A percentile compares a stretch with the other conserved stretches of the same genome.
Conservation (phyloP, 2,329 filamentous ascomycete genomes). For the Trichoderma sp. region DNA sequence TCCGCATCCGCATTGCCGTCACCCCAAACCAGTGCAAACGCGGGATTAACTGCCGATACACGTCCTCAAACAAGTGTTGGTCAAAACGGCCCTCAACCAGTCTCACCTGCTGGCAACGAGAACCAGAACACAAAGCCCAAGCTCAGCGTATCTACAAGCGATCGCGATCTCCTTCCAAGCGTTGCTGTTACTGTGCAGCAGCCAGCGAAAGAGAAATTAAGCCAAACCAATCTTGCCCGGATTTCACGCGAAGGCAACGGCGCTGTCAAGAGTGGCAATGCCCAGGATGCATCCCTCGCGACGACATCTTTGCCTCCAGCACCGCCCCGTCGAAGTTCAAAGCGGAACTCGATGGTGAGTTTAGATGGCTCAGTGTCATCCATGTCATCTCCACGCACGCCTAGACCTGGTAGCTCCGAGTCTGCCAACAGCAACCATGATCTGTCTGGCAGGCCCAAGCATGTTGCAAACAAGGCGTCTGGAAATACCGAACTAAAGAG, state of each 20-base stretch:
- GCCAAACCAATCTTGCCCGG: neutral
- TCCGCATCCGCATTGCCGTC: neutral
- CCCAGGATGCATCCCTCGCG: neutral
- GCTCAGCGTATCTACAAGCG: neutral
- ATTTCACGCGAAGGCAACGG: neutral
- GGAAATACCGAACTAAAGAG: neutral
- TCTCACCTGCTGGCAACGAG: neutral
- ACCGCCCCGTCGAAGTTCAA: slow-evolving; percentile 34
- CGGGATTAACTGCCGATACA: neutral
- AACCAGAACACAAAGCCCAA: neutral
- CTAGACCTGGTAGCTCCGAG: slow-evolving; percentile 12
- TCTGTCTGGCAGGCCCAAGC: neutral
- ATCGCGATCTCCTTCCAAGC: neutral
- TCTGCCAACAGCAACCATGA: neutral
- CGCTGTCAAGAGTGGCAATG: neutral
- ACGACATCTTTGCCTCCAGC: slow-evolving; percentile 30
- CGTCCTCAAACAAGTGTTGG: neutral
- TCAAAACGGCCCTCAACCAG: neutral
- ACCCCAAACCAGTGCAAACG: neutral
- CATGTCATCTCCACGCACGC: slow-evolving; percentile 9
- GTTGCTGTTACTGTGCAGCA: neutral
- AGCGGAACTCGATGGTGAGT: slow-evolving; percentile 28
- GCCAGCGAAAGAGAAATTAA: neutral
- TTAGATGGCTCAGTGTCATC: slow-evolving; percentile 19
- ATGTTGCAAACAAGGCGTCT: neutral